Evolutionary conservation across 129 eudicot species (phyloP).

Genomic region (Flaveria linearis): DNA sequence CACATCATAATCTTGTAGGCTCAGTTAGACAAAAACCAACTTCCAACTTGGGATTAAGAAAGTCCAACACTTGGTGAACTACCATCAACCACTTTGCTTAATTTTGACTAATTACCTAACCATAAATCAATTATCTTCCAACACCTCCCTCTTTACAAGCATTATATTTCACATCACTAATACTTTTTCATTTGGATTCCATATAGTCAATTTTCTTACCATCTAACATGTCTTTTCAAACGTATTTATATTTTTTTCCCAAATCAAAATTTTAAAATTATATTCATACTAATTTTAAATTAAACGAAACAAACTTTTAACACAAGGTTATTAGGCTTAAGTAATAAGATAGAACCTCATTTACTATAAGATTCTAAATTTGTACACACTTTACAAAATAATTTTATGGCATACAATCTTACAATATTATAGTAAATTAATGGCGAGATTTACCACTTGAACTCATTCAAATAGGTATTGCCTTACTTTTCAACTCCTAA

Average conservation of each 20-base stretch:
- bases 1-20: conserved; percentile 24
- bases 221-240: neutral
- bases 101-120: conserved; percentile 35
- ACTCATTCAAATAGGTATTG: too few relatives aligned
- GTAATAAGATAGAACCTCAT: too few relatives aligned
- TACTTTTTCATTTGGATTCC: neutral
- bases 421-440: too few relatives aligned
- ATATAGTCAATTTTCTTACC: neutral
- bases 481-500: too few relatives aligned
- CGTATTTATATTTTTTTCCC: neutral
- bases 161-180: conserved; percentile 10
- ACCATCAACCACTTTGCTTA: conserved; percentile 35
- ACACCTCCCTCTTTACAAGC: conserved; percentile 8
- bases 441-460: too few relatives aligned
- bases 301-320: too few relatives aligned
- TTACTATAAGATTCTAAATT: too few relatives aligned
- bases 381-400: too few relatives aligned
- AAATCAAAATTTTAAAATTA: too few relatives aligned
- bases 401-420: too few relatives aligned
- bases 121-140: neutral
- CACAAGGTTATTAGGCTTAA: too few relatives aligned
- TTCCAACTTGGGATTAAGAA: conserved; percentile 34
- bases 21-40: conserved; percentile 12
- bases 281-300: too few relatives aligned
- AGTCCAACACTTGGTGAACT: conserved; percentile 42